Evolutionary conservation across 352 stramenopile genomes (phyloP), one percentile per base, ranked within the genome.

Genomic region (Phytophthora macrochlamydospora): DNA sequence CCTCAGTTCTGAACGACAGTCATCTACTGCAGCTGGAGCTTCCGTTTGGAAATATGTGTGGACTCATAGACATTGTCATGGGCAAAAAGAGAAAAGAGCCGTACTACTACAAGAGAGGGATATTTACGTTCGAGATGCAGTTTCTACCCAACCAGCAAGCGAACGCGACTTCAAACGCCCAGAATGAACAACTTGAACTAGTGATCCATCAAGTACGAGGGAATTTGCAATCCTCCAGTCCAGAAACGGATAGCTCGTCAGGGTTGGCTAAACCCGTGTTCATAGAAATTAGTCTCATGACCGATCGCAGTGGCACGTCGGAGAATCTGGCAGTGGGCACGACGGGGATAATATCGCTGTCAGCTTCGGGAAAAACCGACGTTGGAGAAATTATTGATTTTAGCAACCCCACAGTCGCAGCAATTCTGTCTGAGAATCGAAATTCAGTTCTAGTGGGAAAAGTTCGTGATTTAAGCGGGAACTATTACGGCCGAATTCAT

Each of bases 101-200:
- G 1, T 50, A 46, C 5, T 70, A 59, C 29, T 57, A 70, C n/a
- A 73, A 73, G 42, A 35, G 55, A 37, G 75, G 75, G 12, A 32
- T 59, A 9, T 6, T 83, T 12, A 60, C 66, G 9, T 33, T 83
- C 18, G 75, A 83, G 24, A 52, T 81, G 24, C 75, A 83, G 48
- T 77, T 78, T 61, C 29, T 83, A 4, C 28, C 64, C 0, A 58
- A 24, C 2, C 44, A 53, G 8, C 43, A 65, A 28, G 31, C 42
- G 4, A 63, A 58, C 5, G 28, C 31, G 12, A 9, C 4, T 28
- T 28, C 24, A 6, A 13, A 32, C 31, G 24, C 31, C 14, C 7
- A 7, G 30, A n/a, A 9, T 4, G 56, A 72, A 18, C 7, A 30
- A n/a, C 45, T 69, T 11, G 56, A 78, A 44, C 37, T 83, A 13